These are phyloP conservation scores for Iberis pinnata DNA, from an alignment of 345 rosid genomes.

Conservation along the genomic window DNA sequence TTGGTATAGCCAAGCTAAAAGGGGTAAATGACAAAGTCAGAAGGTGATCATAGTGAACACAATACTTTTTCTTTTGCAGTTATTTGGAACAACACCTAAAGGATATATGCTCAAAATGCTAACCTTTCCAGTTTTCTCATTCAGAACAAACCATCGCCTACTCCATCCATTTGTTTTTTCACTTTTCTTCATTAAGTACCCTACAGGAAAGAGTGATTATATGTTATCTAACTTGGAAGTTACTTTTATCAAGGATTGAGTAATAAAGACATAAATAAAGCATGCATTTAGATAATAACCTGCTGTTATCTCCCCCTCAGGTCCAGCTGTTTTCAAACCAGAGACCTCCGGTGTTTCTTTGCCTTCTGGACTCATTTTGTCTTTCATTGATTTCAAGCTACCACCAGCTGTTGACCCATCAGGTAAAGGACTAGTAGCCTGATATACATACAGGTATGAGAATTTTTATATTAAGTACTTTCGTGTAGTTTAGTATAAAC, in stretches of 20 bases:
- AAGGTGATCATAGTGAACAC: not conserved
- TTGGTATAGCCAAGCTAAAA: slow-evolving; percentile 80
- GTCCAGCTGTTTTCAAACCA: slow-evolving; percentile 69
- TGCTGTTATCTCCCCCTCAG: slow-evolving; percentile 85
- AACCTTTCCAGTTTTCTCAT: slow-evolving; percentile 93
- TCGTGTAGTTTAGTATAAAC: not conserved
- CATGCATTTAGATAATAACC: slow-evolving; percentile 36
- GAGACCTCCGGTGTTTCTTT: slow-evolving; percentile 60
- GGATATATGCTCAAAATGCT: slow-evolving; percentile 2
- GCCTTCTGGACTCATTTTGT: slow-evolving; percentile 40
- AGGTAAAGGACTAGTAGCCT: slow-evolving; percentile 94
- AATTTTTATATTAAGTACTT: not conserved
- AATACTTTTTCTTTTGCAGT: slow-evolving; percentile 1
- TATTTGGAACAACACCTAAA: slow-evolving; percentile 8
- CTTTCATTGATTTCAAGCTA: slow-evolving; percentile 75
- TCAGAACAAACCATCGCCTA: slow-evolving; percentile 87
- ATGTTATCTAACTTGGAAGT: slow-evolving; percentile 4
- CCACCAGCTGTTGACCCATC: slow-evolving; percentile 61
- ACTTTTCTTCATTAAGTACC: slow-evolving; percentile 80
- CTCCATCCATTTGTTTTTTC: slow-evolving; percentile 88
- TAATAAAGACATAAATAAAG: not conserved
- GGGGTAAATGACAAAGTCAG: slow-evolving; percentile 10
- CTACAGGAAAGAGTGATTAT: slow-evolving; percentile 35
- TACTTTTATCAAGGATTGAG: not conserved
- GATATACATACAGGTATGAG: slow-evolving; percentile 9